Evolutionary conservation across 306 rosid genomes (phyloP).

Genomic region (Quercus robur): DNA sequence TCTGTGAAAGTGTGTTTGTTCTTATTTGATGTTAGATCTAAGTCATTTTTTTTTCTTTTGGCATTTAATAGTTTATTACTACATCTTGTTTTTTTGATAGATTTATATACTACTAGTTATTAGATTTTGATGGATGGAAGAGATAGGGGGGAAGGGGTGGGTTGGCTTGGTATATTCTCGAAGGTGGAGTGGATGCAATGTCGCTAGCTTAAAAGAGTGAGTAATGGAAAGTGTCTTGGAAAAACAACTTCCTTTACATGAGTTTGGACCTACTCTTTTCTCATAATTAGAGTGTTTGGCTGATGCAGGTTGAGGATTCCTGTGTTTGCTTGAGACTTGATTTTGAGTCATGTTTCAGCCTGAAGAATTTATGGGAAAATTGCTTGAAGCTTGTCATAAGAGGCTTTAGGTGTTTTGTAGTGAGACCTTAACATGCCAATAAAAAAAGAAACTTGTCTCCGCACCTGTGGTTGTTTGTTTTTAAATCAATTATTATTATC

Average conservation of each 20-base stretch:
- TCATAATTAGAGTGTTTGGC: constrained; percentile 13
- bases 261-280: background rate
- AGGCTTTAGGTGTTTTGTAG: constrained; percentile 14
- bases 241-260: background rate
- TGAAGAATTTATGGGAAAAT: constrained; percentile 8
- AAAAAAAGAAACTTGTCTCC: background rate
- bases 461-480: background rate
- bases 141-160: background rate
- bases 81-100: background rate
- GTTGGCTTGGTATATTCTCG: background rate
- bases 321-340: constrained; percentile 20
- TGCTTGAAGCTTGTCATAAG: background rate
- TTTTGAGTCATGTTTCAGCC: constrained; percentile 21
- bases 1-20: background rate
- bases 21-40: background rate
- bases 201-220: background rate
- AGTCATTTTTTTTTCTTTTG: background rate
- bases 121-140: background rate
- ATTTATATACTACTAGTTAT: background rate
- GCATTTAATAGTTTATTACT: background rate
- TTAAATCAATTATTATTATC: background rate
- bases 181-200: too few species aligned
- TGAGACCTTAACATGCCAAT: constrained; percentile 6
- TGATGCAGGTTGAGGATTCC: constrained; percentile 20
- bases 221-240: background rate